Base-by-base conservation (phyloP, 345 rosid genomes). In the Raphanus raphanistrum region DNA sequence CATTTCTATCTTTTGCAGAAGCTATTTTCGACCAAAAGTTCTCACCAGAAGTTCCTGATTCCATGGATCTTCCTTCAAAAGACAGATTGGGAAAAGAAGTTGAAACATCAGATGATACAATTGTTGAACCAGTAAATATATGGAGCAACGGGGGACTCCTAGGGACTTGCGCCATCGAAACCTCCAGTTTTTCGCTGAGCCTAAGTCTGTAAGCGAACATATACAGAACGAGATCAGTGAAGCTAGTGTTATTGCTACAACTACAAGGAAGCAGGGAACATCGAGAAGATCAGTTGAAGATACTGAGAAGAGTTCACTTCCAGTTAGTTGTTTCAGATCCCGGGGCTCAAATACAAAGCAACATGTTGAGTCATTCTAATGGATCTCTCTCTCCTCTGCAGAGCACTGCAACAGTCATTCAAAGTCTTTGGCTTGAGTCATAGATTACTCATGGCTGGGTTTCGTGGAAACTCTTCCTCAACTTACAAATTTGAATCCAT, bases 71-170 rank as follows among this genome's bases (percentile, higher is more conserved):
- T 29, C 33, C 72, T 65, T 17, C 55, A 5, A 48, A 48, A 48
- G n/a, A 13, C 7, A n/a, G 6, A 48, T 57, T 9, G 66, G 66
- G 27, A 4, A 67, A 66, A 60, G 74, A 52, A 58, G 64, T 27
- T 79, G 67, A 45, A 55, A 50, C 63, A 62, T 63, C 38, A 69
- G 21, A 12, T 76, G 71, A 65, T 77, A 69, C 84, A 33, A 63
- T 70, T 50, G 77, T 73, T 74, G 84, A 76, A 71, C 62, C 97
- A 35, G 86, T 90, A 50, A 81, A 82, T 36, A 79, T 92, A 79
- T 95, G 99, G 99, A 95, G 97, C 74, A 95, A 95, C 71, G 98
- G 99, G 28, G 87, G 96, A 57, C 86, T 95, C 61, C 84, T 95
- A 63, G 99, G 99, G 99, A 69, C 98, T 92, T 72, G 81, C 87